Evolutionary conservation across 257 asterid genomes (phyloP), one percentile per base, ranked within the genome.

Genomic region (Hygrophila difformis): DNA sequence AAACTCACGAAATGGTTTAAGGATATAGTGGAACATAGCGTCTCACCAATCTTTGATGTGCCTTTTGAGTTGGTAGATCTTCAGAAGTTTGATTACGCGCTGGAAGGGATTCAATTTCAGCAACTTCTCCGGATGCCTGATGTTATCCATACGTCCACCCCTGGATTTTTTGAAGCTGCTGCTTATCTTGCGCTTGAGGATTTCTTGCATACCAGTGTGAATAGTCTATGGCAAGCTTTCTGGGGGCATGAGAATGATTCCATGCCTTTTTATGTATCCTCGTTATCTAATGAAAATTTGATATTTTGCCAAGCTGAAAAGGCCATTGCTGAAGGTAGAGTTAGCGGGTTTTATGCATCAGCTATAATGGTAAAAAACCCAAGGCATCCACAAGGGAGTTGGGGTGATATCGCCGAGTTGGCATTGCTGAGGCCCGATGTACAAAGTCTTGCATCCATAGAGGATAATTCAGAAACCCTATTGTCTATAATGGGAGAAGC

Each of bases 141-240:
- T 65, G 74, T 93, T 44, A 57, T 91, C 19, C 75, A 86, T 47
- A 93, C 81, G 10, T 76, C 98, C 39, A 57, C 88, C 14, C 76
- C 96, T 21, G 71, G 65, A 44, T 48, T 76, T 11, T 72, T 72
- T 60, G 96, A 81, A 56, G 82, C 82, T 17, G 74, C 86, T 4
- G 81, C 94, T 53, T 80, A 76, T 76, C 96, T 82, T 63, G 96
- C 96, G 18, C 81, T 86, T 1, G 99, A 91, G 65, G 99, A 86
- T 63, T 91, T 91, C 62, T 70, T 91, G 44, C 93, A 91, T 21
- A 77, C 99, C 21, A 64, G 93, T 55, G 78, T 66, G 39, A 80
- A 46, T 51, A 67, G 96, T 65, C 59, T 91, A 72, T 91, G 96
- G 95, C 93, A 78, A 51, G 79, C 99, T 53, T 91, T 91, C 59